Percentiles rank a stretch among this genome's conserved stretches.
These are phyloP conservation scores for Climacium dendroides DNA, from an alignment of 225 moss, liverwort and hornwort species.

Conservation along the genomic window DNA sequence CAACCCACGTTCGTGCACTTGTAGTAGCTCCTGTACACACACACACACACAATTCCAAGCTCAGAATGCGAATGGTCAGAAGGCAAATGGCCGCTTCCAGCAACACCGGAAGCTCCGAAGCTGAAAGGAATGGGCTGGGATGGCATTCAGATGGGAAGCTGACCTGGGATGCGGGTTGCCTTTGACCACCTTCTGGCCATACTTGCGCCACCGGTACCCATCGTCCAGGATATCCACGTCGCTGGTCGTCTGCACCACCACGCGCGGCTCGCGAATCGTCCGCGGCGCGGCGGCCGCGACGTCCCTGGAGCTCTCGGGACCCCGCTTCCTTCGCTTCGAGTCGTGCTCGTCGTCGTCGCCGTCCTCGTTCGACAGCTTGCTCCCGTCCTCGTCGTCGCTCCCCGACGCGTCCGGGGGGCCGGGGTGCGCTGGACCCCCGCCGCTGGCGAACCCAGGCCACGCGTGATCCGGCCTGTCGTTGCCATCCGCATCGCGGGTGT, in stretches of 20 bases:
- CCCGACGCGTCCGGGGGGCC: conserved; percentile 52
- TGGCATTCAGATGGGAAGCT: not conserved
- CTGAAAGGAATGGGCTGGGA: too few species aligned
- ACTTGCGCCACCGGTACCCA: conserved; percentile 96
- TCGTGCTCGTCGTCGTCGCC: conserved; percentile 86
- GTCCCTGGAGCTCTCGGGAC: conserved; percentile 41
- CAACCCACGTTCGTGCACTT: conserved; percentile 87
- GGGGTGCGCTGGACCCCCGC: conserved; percentile 1
- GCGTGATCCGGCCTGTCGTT: conserved; percentile 21
- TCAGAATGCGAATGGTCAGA: too few species aligned
- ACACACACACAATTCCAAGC: not conserved
- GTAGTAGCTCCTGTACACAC: conserved; percentile 75
- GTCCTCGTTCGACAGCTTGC: conserved; percentile 65
- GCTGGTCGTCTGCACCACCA: conserved; percentile 93
- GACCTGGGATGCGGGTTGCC: conserved; percentile 95
- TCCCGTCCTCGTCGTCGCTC: conserved; percentile 73
- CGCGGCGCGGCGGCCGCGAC: conserved; percentile 47
- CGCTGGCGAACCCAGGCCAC: conserved; percentile 48
- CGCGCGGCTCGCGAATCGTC: conserved; percentile 89
- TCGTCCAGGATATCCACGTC: conserved; percentile 96
- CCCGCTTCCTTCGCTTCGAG: conserved; percentile 72
- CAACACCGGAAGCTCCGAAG: too few species aligned
- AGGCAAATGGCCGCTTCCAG: too few species aligned
- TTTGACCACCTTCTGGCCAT: conserved; percentile 98
- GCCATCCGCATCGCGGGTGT: conserved; percentile 35